A percentile compares a stretch with the other conserved stretches of the same genome.
These are phyloP conservation scores for Trichocladium uniseriatum DNA, from an alignment of 495 filamentous ascomycete genomes.

Conservation along the genomic window DNA sequence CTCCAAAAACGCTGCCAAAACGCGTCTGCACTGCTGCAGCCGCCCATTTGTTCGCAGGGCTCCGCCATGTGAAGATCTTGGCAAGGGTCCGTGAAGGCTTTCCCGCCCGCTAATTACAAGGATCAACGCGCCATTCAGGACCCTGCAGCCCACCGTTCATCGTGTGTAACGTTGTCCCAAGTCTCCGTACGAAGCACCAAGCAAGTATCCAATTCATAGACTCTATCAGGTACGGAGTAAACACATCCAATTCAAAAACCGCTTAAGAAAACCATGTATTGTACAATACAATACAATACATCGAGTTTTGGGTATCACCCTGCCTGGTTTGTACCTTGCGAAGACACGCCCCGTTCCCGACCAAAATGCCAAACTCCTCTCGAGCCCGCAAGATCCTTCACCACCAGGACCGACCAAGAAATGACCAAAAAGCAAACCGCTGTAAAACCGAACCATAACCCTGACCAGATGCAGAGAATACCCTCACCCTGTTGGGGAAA, in stretches of 20 bases:
- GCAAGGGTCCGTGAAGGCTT: no score
- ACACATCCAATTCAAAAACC: background rate
- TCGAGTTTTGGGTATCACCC: constrained; percentile 8
- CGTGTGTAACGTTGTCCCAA: no score
- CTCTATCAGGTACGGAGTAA: no score
- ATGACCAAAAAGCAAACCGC: background rate
- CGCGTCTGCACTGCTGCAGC: no score
- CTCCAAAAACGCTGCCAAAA: background rate
- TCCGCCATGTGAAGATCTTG: no score
- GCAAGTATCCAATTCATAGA: no score
- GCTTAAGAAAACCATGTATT: background rate
- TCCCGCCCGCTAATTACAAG: no score
- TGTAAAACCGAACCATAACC: background rate
- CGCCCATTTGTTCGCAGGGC: no score
- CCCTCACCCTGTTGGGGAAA: background rate
- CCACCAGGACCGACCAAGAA: background rate
- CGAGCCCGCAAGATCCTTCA: background rate
- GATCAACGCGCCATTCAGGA: constrained; percentile 4
- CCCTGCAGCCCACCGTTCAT: no score
- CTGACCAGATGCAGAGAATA: background rate
- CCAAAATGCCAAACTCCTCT: background rate
- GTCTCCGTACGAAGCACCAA: no score
- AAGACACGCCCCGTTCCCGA: background rate
- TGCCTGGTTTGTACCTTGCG: constrained; percentile 3
- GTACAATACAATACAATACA: background rate